Base-by-base conservation (phyloP, 2,329 filamentous ascomycete species). In the Apiospora phragmitis region DNA sequence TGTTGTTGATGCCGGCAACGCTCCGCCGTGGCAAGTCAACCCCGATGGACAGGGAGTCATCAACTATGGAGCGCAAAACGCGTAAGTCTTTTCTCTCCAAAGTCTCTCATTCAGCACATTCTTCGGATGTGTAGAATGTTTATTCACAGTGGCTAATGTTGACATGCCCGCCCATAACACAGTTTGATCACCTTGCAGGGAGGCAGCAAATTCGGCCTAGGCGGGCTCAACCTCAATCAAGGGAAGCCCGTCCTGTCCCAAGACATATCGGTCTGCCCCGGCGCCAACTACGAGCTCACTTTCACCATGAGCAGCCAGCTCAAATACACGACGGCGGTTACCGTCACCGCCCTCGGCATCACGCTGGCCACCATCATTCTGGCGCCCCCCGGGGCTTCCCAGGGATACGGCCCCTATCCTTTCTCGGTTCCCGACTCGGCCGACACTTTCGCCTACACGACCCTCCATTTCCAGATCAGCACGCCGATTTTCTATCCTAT, bases 321-420 rank as follows among this genome's bases (percentile, higher is more conserved):
- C 26, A 4, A 18, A 12, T 26, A 21, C 26, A 18, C 35, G 1
- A 26, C 21, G 3, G 18, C 24, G 21, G 14, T 49, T 0, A 3
- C 4, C 66, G 45, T 26, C 42, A 26, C 42, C 26, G 51, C 6
- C 18, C 18, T n/a, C 18, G 43, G 43, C 43, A 47, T 18, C 6
- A n/a, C n/a, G 7, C 4, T 47, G 43, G 18, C 21, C 7, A 21
- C 8, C 18, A n/a, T n/a, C 18, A 1, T 7, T 7, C 18, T 47
- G 43, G 43, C 43, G 6, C 6, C 18, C 16, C 16, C 18, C n/a
- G n/a, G n/a, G n/a, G n/a, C n/a, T n/a, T 6, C 43, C 43, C 18
- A 24, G 35, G 65, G 65, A 18, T 67, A 67, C 65, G 65, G 65
- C 21, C 65, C 65, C 11, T 67, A 43, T 18, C 65, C 65, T 21